Conservation (phyloP, 352 stramenopile species). For the Globisporangium paroecandrum region DNA sequence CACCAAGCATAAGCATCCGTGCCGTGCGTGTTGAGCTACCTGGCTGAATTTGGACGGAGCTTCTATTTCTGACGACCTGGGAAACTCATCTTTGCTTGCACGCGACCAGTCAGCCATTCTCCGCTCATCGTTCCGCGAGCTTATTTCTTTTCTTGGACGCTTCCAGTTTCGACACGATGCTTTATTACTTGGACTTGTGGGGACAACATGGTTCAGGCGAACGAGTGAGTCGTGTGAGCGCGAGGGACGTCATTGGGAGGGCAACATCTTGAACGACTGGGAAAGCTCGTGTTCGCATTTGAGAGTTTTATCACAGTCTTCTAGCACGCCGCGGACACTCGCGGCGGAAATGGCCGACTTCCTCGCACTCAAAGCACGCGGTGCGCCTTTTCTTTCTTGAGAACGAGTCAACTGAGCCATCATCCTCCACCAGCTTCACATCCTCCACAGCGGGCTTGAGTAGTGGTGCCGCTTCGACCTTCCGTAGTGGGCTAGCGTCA, state of each 20-base stretch:
- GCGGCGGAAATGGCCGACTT: conserved; percentile 24
- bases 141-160: background rate
- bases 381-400: conserved; percentile 7
- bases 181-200: background rate
- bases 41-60: background rate
- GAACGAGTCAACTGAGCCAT: background rate
- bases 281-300: background rate
- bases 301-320: conserved; percentile 15
- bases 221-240: background rate
- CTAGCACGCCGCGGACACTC: conserved; percentile 23
- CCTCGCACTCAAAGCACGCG: conserved; percentile 9
- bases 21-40: background rate
- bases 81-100: background rate
- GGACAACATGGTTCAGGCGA: background rate
- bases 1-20: background rate
- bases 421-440: background rate
- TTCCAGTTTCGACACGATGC: background rate
- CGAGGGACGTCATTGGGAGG: background rate
- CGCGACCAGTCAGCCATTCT: background rate
- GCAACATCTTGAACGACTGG: background rate
- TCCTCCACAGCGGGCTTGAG: background rate
- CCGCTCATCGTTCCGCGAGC: too few relatives aligned
- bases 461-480: background rate
- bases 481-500: background rate
- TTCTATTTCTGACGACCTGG: background rate